Evolutionary conservation across 1,284 basidiomycete genomes (phyloP), one percentile per base, ranked within the genome.

Genomic region (Rhodotorula glutinis): DNA sequence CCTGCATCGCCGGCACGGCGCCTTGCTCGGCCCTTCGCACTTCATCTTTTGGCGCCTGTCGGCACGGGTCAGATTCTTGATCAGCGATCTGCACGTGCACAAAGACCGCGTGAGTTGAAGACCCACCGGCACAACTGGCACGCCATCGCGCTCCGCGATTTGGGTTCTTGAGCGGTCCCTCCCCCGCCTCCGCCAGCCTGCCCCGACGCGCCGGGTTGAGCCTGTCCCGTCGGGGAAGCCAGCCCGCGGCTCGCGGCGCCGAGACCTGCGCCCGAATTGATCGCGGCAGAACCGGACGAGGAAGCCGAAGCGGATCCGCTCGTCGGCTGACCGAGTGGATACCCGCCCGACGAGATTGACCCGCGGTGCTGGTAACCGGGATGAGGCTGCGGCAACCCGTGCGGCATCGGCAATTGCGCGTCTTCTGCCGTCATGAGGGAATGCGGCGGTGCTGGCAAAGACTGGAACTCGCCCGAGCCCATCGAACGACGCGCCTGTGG

Each of bases 21-120:
- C 60, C 57, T 67, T 65, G n/a, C 63, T 62, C 16, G 65, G 66
- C 0, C 69, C 69, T 51, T 67, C 66, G 58, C 69, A 71, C 44
- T 71, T 71, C 69, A 71, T 71, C 63, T 67, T 33, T 33, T 33
- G 40, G 23, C 41, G 25, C 29, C 46, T 43, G 33, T 9, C 8
- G 23, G 54, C 27, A 25, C 17, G 21, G 8, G 40, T 25, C 11
- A 21, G n/a, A 19, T 11, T 2, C 25, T 4, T 1, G 21, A 44
- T 44, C 30, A 29, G 53, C 43, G n/a, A n/a, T n/a, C n/a, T n/a
- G n/a, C n/a, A n/a, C n/a, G n/a, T n/a, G n/a, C n/a, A n/a, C n/a
- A n/a, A n/a, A n/a, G n/a, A n/a, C n/a, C n/a, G n/a, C n/a, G n/a
- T n/a, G 23, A 59, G 30, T 19, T 8, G 8, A 4, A 38, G 25